Evolutionary conservation across 2,329 filamentous ascomycete genomes (phyloP), one percentile per base, ranked within the genome.

Genomic region (Blastomyces silverae): DNA sequence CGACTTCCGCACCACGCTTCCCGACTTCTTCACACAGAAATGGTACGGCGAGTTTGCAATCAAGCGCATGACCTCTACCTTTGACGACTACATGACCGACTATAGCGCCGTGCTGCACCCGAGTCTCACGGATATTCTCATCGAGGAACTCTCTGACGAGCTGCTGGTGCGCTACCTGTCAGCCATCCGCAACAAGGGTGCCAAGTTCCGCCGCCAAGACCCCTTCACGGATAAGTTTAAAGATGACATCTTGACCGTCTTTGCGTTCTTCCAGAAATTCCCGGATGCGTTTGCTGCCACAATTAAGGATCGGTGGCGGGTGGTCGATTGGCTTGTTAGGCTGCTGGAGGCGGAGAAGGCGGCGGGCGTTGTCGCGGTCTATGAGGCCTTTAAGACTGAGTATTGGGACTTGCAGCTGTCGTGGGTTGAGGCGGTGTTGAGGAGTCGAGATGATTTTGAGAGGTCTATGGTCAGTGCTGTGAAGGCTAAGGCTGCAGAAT

Each of bases 401-500:
- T 97, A 96, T 77, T 96, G 93, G 90, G 94, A 99, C 78, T 81
- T 97, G 74, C 91, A 95, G 76, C 87, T 97, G 66, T 89, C 87
- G 57, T 99, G 94, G 94, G 92, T 99, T 8, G 95, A 99, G 81
- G 89, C 90, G 7, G 93, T 96, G 59, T 75, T 99, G 68, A 84
- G 92, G 69, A 83, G 87, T 1, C 83, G 95, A 70, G 94, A 99
- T 76, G 94, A 99, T 79, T 97, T 96, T 78, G 94, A 97, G 77
- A 83, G 93, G 70, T 84, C 85, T 66, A 91, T 97, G 90, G 77
- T 97, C 68, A 94, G 91, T 73, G 84, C 86, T 22, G 89, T 97
- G 60, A 97, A 97, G 82, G 87, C 87, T 2, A 86, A 88, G 74
- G 93, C 92, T n/a, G 92, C 91, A 8, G 90, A 91, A 77, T 85